Evolutionary conservation across 2,329 filamentous ascomycete species (phyloP).

Genomic region (Cordyceps militaris): DNA sequence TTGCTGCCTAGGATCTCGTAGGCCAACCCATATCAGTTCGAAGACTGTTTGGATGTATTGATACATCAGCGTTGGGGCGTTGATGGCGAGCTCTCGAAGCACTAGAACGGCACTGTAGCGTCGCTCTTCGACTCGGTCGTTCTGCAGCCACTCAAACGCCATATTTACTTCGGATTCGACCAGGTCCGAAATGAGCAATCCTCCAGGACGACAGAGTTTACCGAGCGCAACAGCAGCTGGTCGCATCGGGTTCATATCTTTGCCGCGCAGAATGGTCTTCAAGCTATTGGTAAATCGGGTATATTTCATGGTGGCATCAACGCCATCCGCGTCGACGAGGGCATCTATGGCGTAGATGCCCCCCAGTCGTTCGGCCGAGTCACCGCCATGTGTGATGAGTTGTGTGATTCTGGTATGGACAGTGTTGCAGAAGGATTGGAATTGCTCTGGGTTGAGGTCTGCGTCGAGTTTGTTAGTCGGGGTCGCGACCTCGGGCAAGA

Average conservation of each 20-base stretch:
- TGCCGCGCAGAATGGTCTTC: constrained; percentile 79
- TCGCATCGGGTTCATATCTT: constrained; percentile 85
- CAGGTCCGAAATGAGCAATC: constrained; percentile 87
- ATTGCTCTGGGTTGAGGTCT: constrained; percentile 77
- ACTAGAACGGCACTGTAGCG: constrained; percentile 90
- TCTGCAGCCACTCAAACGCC: constrained; percentile 92
- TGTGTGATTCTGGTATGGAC: constrained; percentile 52
- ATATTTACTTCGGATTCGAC: constrained; percentile 97
- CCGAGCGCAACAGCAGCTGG: constrained; percentile 84
- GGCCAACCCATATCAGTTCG: constrained; percentile 90
- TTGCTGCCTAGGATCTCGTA: constrained; percentile 81
- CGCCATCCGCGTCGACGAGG: constrained; percentile 92
- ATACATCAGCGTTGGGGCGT: constrained; percentile 92
- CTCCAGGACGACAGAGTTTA: constrained; percentile 83
- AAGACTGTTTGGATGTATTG: constrained; percentile 92
- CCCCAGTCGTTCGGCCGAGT: constrained; percentile 81
- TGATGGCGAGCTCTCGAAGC: constrained; percentile 81
- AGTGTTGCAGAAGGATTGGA: constrained; percentile 51
- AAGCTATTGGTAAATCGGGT: constrained; percentile 90
- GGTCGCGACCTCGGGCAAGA: background rate
- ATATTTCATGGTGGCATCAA: constrained; percentile 88
- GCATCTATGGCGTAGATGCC: constrained; percentile 88
- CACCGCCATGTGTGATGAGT: constrained; percentile 76
- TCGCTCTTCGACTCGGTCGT: constrained; percentile 86
- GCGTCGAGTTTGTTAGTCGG: background rate